Conservation (phyloP, 2,329 filamentous ascomycete genomes). For the Ophiostoma sp. region DNA sequence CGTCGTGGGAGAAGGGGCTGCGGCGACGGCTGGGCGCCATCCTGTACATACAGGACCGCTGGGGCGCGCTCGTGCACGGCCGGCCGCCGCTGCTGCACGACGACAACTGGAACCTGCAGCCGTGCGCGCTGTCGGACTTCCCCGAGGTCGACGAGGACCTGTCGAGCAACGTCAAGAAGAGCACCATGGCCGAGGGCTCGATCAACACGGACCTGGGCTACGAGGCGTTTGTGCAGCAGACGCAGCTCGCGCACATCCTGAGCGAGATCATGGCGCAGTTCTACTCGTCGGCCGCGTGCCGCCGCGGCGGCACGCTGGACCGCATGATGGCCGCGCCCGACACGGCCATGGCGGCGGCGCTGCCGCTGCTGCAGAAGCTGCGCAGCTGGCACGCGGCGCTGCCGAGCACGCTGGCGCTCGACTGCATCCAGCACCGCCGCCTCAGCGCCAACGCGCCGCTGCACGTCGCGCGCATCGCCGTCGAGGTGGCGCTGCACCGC, state of each 20-base stretch:
- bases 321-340: conserved; percentile 11
- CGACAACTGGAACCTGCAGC: conserved; percentile 50
- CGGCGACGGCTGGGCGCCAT: conserved; percentile 85
- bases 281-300: conserved; percentile 14
- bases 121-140: conserved; percentile 33
- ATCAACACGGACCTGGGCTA: conserved; percentile 14
- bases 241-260: conserved; percentile 13
- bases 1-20: conserved; percentile 77
- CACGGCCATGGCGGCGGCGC: neutral
- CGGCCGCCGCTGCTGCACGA: conserved; percentile 43
- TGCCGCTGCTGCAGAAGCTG: conserved; percentile 1
- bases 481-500: conserved; percentile 14
- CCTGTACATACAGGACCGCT: conserved; percentile 89
- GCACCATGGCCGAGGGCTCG: conserved; percentile 5
- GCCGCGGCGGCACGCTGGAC: conserved; percentile 15
- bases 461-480: conserved; percentile 11
- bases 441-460: conserved; percentile 15
- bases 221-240: conserved; percentile 16
- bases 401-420: conserved; percentile 13
- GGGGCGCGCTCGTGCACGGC: conserved; percentile 68
- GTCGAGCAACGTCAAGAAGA: neutral
- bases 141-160: conserved; percentile 14
- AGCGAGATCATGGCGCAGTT: conserved; percentile 11
- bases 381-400: conserved; percentile 9
- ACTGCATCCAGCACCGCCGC: conserved; percentile 13